A percentile compares a stretch with the other conserved stretches of the same genome.
Conservation (phyloP, 352 stramenopile species). For the Globisporangium barbulae region DNA sequence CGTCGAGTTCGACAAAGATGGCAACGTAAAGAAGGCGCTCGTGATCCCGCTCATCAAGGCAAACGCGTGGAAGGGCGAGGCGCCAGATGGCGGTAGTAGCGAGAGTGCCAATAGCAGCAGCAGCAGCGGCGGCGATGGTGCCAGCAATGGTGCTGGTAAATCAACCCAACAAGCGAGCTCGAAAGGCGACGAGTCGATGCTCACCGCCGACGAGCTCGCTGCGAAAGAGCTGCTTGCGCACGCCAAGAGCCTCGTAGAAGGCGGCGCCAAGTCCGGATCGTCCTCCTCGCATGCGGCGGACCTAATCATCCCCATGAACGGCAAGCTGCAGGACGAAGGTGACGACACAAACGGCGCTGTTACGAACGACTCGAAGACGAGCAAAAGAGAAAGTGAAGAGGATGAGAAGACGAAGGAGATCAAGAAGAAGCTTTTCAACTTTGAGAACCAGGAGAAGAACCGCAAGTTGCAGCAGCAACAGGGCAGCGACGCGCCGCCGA, state of each 20-base stretch:
- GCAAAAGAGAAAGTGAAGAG: not conserved
- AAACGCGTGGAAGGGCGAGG: constrained; percentile 42
- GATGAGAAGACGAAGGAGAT: constrained; percentile 19
- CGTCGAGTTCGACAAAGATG: constrained; percentile 25
- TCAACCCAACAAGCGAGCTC: not conserved
- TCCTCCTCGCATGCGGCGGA: constrained; percentile 9
- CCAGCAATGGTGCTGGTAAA: not conserved
- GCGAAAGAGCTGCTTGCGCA: constrained; percentile 40
- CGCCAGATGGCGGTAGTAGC: not conserved
- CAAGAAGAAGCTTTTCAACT: constrained; percentile 40
- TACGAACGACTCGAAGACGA: not conserved
- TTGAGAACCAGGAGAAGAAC: constrained; percentile 24
- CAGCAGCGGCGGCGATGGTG: not conserved
- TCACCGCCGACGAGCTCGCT: constrained; percentile 38
- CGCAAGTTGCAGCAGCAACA: constrained; percentile 18
- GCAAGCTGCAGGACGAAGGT: not conserved
- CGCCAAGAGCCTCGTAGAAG: constrained; percentile 17
- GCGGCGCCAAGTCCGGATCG: not conserved
- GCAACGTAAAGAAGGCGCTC: constrained; percentile 29
- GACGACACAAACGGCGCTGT: not conserved
- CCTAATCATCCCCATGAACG: constrained; percentile 58
- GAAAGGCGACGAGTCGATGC: not conserved
- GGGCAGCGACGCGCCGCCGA: not conserved
- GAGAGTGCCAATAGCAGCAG: not conserved
- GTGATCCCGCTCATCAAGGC: constrained; percentile 71